A percentile compares a stretch with the other conserved stretches of the same genome.
These are phyloP conservation scores for Nigrospora sphaerica DNA, from an alignment of 2,329 filamentous ascomycete genomes.

Conservation along the genomic window DNA sequence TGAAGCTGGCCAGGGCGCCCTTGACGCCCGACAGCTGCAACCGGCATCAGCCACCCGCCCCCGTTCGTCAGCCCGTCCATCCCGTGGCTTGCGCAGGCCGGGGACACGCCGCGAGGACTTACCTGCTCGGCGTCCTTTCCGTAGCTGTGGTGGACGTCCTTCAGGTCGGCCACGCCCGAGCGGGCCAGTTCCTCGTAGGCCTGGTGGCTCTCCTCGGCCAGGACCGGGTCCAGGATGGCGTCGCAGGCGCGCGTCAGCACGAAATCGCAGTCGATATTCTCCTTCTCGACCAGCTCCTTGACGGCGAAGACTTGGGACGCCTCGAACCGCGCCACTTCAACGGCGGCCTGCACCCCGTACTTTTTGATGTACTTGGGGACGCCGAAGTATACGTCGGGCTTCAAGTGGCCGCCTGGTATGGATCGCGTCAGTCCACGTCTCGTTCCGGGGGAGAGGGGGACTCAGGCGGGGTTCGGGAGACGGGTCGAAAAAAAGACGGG, in stretches of 20 bases:
- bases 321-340: slow-evolving; percentile 21
- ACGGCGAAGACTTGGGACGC: slow-evolving; percentile 19
- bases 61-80: slow-evolving; percentile 11
- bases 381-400: slow-evolving; percentile 24
- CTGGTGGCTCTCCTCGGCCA: not conserved
- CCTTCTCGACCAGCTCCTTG: slow-evolving; percentile 26
- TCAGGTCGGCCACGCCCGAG: slow-evolving; percentile 16
- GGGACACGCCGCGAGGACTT: not conserved
- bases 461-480: too few relatives aligned
- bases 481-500: slow-evolving; percentile 27
- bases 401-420: slow-evolving; percentile 19
- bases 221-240: not conserved
- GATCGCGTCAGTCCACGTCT: not conserved
- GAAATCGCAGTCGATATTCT: slow-evolving; percentile 36
- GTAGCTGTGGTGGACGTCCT: slow-evolving; percentile 19
- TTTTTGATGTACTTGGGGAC: slow-evolving; percentile 11
- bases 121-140: slow-evolving; percentile 20
- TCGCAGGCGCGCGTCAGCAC: slow-evolving; percentile 28
- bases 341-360: slow-evolving; percentile 19
- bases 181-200: slow-evolving; percentile 14
- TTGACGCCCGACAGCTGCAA: slow-evolving; percentile 19
- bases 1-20: slow-evolving; percentile 18
- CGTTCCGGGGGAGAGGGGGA: too few relatives aligned
- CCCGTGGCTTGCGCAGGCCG: slow-evolving; percentile 9
- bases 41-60: too few relatives aligned